Conservation (phyloP, 257 asterid genomes). For the Solanum lycopersicoides region DNA sequence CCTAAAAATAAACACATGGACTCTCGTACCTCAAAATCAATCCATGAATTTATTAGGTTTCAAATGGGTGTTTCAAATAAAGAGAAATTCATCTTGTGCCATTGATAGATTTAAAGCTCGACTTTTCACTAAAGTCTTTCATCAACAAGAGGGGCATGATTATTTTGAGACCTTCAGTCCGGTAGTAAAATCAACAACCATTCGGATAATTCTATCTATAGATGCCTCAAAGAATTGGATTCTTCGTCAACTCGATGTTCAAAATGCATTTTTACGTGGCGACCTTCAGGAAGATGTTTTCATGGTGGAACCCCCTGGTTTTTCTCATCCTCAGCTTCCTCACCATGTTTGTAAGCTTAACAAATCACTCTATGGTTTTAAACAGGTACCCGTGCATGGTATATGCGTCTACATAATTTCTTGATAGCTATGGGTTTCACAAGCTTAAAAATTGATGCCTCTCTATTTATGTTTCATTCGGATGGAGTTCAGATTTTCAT, state of each 20-base stretch:
- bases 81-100: not conserved
- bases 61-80: not conserved
- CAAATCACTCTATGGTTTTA: too few relatives aligned
- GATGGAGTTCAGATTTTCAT: too few relatives aligned
- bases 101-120: too few relatives aligned
- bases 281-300: not conserved
- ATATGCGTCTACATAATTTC: too few relatives aligned
- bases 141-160: not conserved
- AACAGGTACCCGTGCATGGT: too few relatives aligned
- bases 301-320: too few relatives aligned
- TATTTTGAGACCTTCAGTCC: not conserved
- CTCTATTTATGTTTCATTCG: too few relatives aligned
- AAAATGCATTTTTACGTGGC: too few relatives aligned
- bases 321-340: not conserved
- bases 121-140: not conserved
- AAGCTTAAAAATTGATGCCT: too few relatives aligned
- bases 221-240: not conserved
- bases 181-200: not conserved
- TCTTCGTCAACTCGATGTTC: not conserved
- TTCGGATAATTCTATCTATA: not conserved
- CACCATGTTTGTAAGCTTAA: not conserved
- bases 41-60: not conserved
- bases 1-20: not conserved
- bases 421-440: too few relatives aligned
- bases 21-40: not conserved